Evolutionary conservation across 345 rosid genomes (phyloP), one percentile per base, ranked within the genome.

Genomic region (Noccaea bulbosa): DNA sequence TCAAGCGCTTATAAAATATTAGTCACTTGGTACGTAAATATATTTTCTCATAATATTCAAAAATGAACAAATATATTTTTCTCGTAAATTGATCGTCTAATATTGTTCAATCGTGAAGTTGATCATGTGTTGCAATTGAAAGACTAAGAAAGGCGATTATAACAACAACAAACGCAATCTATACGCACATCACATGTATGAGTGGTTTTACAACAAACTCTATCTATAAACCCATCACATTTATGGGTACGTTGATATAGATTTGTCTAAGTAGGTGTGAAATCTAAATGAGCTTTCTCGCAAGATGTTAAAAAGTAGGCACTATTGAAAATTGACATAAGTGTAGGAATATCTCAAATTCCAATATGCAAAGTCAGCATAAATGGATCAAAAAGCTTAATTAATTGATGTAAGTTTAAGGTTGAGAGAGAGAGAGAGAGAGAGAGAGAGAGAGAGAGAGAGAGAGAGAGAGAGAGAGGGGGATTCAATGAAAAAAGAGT

Each of bases 381-480:
- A 74, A 67, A 74, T 51, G 51, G 67, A 59, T 67, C 48, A 60
- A 67, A 62, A 60, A 67, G 59, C 62, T 60, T 74, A 60, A 61
- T 60, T 67, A 62, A 69, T 69, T 62, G 74, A 75, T 69, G 71
- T 54, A 47, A 30, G 80, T 76, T 64, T 70, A 55, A 65, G 71
- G 67, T 55, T 58, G 73, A 54, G 71, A 55, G 20, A 32, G 38
- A 59, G 64, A 69, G 58, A 62, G 50, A 53, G 9, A 51, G 24
- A 20, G 10, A 30, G 61, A 47, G 37, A 11, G 41, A 52, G 11
- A 12, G 14, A 39, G 37, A 30, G 54, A 52, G 15, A 15, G 35
- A 20, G 22, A 20, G 22, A 20, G 22, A 20, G 22, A 20, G 22
- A 20, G 22, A 20, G 22, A 20, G 22, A 20, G 22, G 12, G 9